Evolutionary conservation across 1,284 basidiomycete genomes (phyloP).

Genomic region (Ganoderma lucidum): DNA sequence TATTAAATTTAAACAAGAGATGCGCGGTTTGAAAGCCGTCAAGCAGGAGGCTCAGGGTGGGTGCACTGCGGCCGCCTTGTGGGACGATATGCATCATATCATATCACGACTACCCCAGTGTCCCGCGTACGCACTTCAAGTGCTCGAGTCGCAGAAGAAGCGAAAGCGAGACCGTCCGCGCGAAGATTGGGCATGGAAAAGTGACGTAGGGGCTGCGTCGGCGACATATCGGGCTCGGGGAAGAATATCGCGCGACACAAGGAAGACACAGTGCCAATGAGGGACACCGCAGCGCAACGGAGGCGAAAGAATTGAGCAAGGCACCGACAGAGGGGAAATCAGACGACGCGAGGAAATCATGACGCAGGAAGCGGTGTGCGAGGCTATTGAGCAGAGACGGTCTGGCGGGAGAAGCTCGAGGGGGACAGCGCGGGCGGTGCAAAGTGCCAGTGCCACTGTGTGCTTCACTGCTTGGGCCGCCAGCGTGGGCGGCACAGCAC

Average conservation of each 20-base stretch:
- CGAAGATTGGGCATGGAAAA: not conserved
- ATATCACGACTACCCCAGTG: not conserved
- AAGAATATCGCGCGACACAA: not conserved
- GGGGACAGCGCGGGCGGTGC: not conserved
- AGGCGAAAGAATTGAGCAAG: not conserved
- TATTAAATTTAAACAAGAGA: no score
- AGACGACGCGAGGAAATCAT: not conserved
- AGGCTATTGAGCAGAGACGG: not conserved
- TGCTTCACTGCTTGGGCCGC: no score
- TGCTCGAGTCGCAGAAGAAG: not conserved
- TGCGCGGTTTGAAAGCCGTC: no score
- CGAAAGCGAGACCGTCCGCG: not conserved
- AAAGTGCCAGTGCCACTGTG: not conserved
- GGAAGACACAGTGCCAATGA: not conserved
- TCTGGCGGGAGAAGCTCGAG: not conserved
- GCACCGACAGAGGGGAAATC: not conserved
- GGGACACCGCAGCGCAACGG: not conserved
- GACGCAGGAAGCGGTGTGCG: not conserved
- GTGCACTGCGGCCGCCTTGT: no score
- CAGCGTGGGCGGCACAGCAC: not conserved
- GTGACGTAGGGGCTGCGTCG: conserved; percentile 1
- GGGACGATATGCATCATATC: not conserved
- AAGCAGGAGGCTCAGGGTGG: no score
- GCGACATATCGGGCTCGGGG: not conserved
- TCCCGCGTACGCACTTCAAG: not conserved